These are phyloP conservation scores for Starmera quercuum DNA, from an alignment of 805 yeast species.

Conservation along the genomic window DNA sequence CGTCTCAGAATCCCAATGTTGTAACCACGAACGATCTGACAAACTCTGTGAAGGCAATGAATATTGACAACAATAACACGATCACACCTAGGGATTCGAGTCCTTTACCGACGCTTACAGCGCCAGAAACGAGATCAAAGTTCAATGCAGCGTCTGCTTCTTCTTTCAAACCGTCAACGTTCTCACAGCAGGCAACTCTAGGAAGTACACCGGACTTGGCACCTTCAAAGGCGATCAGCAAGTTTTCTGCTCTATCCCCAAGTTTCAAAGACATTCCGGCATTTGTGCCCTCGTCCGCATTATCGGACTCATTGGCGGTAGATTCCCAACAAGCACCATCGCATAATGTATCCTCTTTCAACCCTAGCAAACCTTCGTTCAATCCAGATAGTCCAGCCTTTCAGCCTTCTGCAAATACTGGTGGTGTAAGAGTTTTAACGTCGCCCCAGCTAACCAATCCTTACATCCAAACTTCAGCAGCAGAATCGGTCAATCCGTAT, in stretches of 20 bases:
- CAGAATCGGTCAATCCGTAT: neutral
- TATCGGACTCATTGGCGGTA: neutral
- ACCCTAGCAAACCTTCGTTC: conserved; percentile 26
- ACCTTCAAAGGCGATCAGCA: conserved; percentile 5
- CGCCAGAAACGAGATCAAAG: conserved; percentile 26
- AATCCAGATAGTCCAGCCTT: conserved; percentile 26
- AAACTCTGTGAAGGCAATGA: neutral
- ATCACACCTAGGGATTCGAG: conserved; percentile 1
- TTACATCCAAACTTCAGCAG: neutral
- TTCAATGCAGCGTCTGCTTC: conserved; percentile 50
- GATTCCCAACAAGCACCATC: conserved; percentile 16
- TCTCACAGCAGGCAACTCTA: too few species aligned
- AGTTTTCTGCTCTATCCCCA: conserved; percentile 27
- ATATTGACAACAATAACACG: neutral
- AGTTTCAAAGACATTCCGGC: conserved; percentile 27
- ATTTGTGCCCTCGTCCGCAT: conserved; percentile 17
- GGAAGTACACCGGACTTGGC: neutral
- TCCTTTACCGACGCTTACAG: conserved; percentile 1
- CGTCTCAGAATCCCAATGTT: neutral
- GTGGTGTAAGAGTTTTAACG: conserved; percentile 8
- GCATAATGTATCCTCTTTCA: conserved; percentile 13
- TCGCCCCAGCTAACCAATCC: conserved; percentile 2
- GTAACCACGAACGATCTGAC: neutral
- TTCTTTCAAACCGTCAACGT: conserved; percentile 40
- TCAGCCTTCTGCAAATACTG: conserved; percentile 13